Evolutionary conservation across 352 stramenopile species (phyloP).

Genomic region (Pythium sukuiense): DNA sequence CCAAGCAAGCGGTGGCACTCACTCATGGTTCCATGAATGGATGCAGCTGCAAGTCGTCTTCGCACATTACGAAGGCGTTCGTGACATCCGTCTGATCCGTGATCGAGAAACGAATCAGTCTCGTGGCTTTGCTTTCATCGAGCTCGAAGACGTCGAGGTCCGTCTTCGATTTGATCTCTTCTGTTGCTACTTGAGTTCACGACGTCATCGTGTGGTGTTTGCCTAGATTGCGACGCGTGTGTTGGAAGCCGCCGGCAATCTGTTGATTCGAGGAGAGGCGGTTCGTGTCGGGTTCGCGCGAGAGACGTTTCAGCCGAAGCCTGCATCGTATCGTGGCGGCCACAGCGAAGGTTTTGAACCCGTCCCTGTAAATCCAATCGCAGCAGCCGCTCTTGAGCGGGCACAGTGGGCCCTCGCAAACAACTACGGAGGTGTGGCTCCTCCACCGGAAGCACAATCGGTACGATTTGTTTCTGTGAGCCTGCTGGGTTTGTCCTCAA

Average conservation of each 20-base stretch:
- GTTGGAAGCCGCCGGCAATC: background rate
- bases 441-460: background rate
- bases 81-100: conserved; percentile 73
- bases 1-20: background rate
- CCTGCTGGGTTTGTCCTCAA: too few relatives aligned
- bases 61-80: conserved; percentile 56
- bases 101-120: conserved; percentile 66
- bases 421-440: conserved; percentile 33
- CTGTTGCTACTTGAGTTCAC: background rate
- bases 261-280: conserved; percentile 12
- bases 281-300: conserved; percentile 64
- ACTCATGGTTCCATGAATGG: background rate
- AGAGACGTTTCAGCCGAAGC: conserved; percentile 33
- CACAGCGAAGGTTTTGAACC: background rate
- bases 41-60: conserved; percentile 76
- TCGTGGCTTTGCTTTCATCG: conserved; percentile 77
- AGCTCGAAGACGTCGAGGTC: conserved; percentile 74
- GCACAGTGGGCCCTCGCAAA: conserved; percentile 82
- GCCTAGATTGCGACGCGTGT: conserved; percentile 1
- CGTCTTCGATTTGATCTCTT: background rate
- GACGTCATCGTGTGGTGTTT: background rate
- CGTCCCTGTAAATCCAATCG: conserved; percentile 43
- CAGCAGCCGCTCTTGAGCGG: conserved; percentile 68
- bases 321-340: background rate
- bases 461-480: background rate